A percentile compares a stretch with the other conserved stretches of the same genome.
These are phyloP conservation scores for Fusarium subtropicale DNA, from an alignment of 2,329 filamentous ascomycete genomes.

Conservation along the genomic window DNA sequence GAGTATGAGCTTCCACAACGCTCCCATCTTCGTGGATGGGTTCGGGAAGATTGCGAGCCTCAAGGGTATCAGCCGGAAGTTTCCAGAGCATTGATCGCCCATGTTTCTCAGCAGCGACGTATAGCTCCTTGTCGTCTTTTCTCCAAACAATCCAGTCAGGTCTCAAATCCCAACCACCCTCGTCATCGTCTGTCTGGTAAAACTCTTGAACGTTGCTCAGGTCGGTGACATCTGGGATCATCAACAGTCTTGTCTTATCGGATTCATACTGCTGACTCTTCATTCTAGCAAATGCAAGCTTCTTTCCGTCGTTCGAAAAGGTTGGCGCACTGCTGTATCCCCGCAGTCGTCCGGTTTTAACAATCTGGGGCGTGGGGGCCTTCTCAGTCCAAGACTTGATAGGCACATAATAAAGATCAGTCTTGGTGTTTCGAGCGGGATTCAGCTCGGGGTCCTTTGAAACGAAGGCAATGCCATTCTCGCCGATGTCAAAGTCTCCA, in stretches of 20 bases:
- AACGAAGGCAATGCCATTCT: conserved; percentile 75
- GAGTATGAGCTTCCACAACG: conserved; percentile 63
- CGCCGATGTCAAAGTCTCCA: conserved; percentile 82
- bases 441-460: conserved; percentile 79
- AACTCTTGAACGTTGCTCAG: conserved; percentile 70
- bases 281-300: conserved; percentile 84
- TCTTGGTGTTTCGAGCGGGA: conserved; percentile 81
- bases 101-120: conserved; percentile 78
- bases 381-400: conserved; percentile 70
- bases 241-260: conserved; percentile 74
- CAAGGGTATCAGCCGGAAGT: conserved; percentile 65
- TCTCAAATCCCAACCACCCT: conserved; percentile 70
- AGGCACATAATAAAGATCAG: conserved; percentile 80
- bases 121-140: conserved; percentile 70
- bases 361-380: conserved; percentile 62
- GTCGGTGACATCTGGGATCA: conserved; percentile 71
- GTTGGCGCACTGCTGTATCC: conserved; percentile 75
- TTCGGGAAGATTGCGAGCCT: conserved; percentile 61
- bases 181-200: conserved; percentile 70
- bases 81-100: conserved; percentile 72
- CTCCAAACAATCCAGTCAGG: conserved; percentile 70
- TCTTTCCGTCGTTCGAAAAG: conserved; percentile 79
- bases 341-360: conserved; percentile 66
- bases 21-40: conserved; percentile 65
- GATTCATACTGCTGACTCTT: conserved; percentile 80